Evolutionary conservation across 768 basidiomycete species (phyloP), one percentile per base, ranked within the genome.

Genomic region (Leccinum aurantiacum): DNA sequence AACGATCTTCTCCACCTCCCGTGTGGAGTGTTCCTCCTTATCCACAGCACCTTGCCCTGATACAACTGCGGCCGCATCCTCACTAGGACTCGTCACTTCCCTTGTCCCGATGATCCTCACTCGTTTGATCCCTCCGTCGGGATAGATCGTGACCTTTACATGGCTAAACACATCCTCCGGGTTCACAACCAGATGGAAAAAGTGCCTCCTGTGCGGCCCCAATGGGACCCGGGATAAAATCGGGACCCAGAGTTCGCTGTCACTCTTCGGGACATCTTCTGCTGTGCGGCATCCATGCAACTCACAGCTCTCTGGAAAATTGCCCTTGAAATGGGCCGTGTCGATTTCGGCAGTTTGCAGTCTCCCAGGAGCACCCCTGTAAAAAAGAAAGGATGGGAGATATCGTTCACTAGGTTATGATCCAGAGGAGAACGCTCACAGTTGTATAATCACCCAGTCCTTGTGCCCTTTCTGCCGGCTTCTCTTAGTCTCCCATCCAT

Each of bases 401-500:
- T 22, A 44, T 31, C 24, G 35, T 53, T 31, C 19, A 53, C 25
- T 11, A 13, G 35, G 46, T 46, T 19, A n/a, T 37, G 49, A 50
- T 59, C 55, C 4, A 55, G 31, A 57, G 55, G 31, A 56, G 14
- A 78, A 48, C n/a, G 0, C 59, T 72, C 69, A 94, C 92, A 99
- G 77, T 76, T 88, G 90, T 58, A 96, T 86, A 60, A 98, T 82
- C 5, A 84, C 91, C 91, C 93, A 98, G 67, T 98, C 95, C 51
- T 86, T 91, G 74, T 95, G 94, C 41, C 82, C 93, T 56, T 82
- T 82, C 47, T 77, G 79, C 56, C 92, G 81, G 68, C 90, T 95
- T 61, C 97, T 82, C 71, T 90, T 93, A 3, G 96, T 98, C 76
- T 99, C 97, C 97, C 97, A 99, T 4, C 97, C 97, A 69, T 97